Conservation (phyloP, 2,329 filamentous ascomycete genomes). For the Didymellaceae sp. region DNA sequence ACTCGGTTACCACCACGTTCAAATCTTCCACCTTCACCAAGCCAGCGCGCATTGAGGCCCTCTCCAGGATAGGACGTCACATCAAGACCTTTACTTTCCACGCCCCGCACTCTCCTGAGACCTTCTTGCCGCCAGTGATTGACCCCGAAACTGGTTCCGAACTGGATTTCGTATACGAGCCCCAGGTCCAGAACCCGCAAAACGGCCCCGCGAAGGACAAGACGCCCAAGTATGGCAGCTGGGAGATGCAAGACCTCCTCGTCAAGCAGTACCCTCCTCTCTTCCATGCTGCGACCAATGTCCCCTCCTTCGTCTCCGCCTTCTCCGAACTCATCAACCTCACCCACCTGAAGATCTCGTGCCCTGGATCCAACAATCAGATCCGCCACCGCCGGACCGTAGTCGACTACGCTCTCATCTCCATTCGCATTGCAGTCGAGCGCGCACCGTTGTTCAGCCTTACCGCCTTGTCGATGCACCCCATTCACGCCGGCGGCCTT, state of each 20-base stretch:
- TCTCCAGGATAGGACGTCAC: constrained; percentile 78
- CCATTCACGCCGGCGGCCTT: constrained; percentile 77
- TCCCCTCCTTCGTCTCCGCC: constrained; percentile 80
- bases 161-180: constrained; percentile 81
- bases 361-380: constrained; percentile 70
- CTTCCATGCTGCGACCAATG: constrained; percentile 88
- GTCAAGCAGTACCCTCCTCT: constrained; percentile 87
- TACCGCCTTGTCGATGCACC: constrained; percentile 72
- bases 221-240: constrained; percentile 78
- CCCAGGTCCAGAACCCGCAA: constrained; percentile 68
- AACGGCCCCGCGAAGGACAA: constrained; percentile 61
- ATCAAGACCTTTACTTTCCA: constrained; percentile 79
- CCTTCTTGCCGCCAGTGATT: constrained; percentile 83
- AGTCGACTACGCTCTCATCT: constrained; percentile 89
- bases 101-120: constrained; percentile 77
- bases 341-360: constrained; percentile 76
- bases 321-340: constrained; percentile 73
- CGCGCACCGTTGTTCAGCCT: constrained; percentile 70
- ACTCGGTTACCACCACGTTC: constrained; percentile 73
- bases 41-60: constrained; percentile 72
- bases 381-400: constrained; percentile 77
- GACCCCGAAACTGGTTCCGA: constrained; percentile 79
- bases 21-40: constrained; percentile 77
- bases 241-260: constrained; percentile 79
- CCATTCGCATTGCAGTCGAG: constrained; percentile 82